Percentiles rank a stretch among this genome's conserved stretches.
phyloP scores from a whole-genome alignment of 257 asterid species.

The Forsythia suspensa region DNA sequence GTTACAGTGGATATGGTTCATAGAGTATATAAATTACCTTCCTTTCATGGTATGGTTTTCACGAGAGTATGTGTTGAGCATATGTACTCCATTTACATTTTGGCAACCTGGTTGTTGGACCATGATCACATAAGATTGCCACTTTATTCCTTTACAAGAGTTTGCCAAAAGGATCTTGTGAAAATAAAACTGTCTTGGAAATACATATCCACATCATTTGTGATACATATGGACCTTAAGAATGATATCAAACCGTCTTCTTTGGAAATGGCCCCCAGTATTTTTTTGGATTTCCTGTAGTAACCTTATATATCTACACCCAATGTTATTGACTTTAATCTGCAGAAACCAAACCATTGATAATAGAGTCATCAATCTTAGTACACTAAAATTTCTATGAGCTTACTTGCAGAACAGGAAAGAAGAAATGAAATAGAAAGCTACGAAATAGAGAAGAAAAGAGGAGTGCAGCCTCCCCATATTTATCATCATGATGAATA shows the following conservation, averaged over 20 bases:
- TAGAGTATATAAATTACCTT: conserved; percentile 84
- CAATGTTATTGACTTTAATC: background rate
- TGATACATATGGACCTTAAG: conserved; percentile 4
- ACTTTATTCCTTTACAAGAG: background rate
- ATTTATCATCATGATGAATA: background rate
- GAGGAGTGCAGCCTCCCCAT: background rate
- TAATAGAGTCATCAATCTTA: background rate
- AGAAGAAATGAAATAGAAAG: background rate
- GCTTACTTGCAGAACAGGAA: background rate
- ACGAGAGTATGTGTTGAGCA: background rate
- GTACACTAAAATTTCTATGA: background rate
- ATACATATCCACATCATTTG: conserved; percentile 6
- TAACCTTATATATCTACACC: background rate
- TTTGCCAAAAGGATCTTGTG: background rate
- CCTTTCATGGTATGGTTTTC: conserved; percentile 61
- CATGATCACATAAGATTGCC: background rate
- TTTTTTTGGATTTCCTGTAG: background rate
- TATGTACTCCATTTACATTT: background rate
- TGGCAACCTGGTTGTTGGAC: background rate
- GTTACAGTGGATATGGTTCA: conserved; percentile 72
- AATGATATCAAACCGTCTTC: background rate
- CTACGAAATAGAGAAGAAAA: background rate
- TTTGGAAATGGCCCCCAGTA: background rate
- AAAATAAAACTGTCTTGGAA: background rate
- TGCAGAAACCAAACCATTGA: background rate